These are phyloP conservation scores for Yamadazyma pseudoaaseri DNA, from an alignment of 1,139 yeast genomes.

Conservation along the genomic window DNA sequence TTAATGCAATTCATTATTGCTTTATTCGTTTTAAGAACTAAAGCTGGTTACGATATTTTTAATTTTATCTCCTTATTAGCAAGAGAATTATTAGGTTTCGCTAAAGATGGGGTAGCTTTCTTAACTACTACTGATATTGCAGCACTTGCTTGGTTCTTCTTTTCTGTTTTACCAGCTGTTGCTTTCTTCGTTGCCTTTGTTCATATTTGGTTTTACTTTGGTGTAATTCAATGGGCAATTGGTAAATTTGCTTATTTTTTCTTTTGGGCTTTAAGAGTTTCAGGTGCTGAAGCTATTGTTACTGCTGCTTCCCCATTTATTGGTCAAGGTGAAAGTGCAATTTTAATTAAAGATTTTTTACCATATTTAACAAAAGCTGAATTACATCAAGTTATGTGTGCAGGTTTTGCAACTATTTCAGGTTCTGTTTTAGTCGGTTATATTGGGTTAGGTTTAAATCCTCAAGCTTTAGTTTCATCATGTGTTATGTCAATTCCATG, in stretches of 20 bases:
- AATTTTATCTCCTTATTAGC: conserved; percentile 62
- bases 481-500: conserved; percentile 76
- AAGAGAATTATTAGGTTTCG: conserved; percentile 58
- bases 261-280: conserved; percentile 60
- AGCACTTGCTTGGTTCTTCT: conserved; percentile 49
- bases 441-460: conserved; percentile 62
- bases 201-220: conserved; percentile 61
- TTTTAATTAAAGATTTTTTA: conserved; percentile 60
- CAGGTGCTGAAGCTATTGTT: conserved; percentile 69
- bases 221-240: conserved; percentile 61
- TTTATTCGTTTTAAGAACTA: conserved; percentile 60
- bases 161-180: conserved; percentile 61
- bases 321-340: conserved; percentile 69
- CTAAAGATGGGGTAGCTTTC: conserved; percentile 63
- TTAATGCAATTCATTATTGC: conserved; percentile 64
- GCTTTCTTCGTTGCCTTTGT: conserved; percentile 65
- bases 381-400: conserved; percentile 63
- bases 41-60: conserved; percentile 62
- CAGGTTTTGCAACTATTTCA: conserved; percentile 68
- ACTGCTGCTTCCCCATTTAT: conserved; percentile 71
- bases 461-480: conserved; percentile 64
- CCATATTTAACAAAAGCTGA: conserved; percentile 64
- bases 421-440: conserved; percentile 68
- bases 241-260: conserved; percentile 59
- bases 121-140: conserved; percentile 45